Evolutionary conservation across 2,329 filamentous ascomycete genomes (phyloP), one percentile per base, ranked within the genome.

Genomic region (Cercospora citrullina): DNA sequence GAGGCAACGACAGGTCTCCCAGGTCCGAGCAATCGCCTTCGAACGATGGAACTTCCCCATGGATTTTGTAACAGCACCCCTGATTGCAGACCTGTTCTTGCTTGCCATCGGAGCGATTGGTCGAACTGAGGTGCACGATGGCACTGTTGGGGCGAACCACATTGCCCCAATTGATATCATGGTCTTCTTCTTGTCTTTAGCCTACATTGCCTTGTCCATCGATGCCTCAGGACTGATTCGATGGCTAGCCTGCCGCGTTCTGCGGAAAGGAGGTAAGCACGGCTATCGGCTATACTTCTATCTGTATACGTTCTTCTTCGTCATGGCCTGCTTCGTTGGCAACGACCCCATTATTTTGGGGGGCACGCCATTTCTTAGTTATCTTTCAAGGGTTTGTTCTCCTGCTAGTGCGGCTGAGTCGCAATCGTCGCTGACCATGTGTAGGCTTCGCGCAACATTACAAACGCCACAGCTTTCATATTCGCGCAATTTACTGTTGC

Each of bases 311-410:
- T 92, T 93, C 80, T 92, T 92, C 81, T 91, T 91, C 70, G 76
- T 78, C 5, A 77, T 92, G 0, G 89, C 89, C 2, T 87, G 81
- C 73, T 90, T 90, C 72, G 89, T 92, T 60, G 90, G 90, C 7
- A 93, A 92, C 67, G 90, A 93, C 71, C 90, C 90, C 0, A 89
- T 92, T 70, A 91, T 92, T 62, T 79, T 92, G 0, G 91, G 89
- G 0, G 90, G 90, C 1, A 93, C 0, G 86, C 90, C 12, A 0
- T 92, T 92, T 64, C 83, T 92, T 9, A 88, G 90, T 2, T 93
- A 93, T 77, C 91, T 93, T 89, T 92, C 90, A 0, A 83, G 89
- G 5, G 89, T 59, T 12, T 31, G 55, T 58, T 7, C 9, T 59
- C 4, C 55, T 18, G 55, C 28, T 16, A 14, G 18, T 4, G n/a